Conservation (phyloP, 768 basidiomycete species). For the Collybia mongolica region DNA sequence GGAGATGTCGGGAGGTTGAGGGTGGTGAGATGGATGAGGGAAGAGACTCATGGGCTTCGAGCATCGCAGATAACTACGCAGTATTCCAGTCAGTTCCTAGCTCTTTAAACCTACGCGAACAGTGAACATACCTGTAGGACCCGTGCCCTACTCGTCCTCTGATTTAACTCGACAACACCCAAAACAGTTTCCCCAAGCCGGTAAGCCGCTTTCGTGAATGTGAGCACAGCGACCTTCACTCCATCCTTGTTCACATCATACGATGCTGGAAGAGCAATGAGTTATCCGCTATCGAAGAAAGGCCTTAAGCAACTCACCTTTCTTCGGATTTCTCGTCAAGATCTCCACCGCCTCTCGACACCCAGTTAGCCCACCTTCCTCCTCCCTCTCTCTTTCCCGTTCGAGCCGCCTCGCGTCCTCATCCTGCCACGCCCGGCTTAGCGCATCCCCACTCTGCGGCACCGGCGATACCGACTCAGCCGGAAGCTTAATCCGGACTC, state of each 20-base stretch:
- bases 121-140: constrained; percentile 74
- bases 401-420: constrained; percentile 30
- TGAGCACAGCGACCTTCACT: constrained; percentile 84
- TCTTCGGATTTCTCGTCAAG: constrained; percentile 84
- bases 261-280: constrained; percentile 53
- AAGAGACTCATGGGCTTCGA: constrained; percentile 86
- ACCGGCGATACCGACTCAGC: constrained; percentile 21
- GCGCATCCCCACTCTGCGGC: constrained; percentile 17
- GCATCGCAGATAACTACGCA: constrained; percentile 76
- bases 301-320: constrained; percentile 50
- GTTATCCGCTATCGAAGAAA: background rate
- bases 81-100: background rate
- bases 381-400: constrained; percentile 33
- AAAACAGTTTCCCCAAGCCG: constrained; percentile 89
- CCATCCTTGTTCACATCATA: constrained; percentile 97
- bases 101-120: background rate
- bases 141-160: constrained; percentile 60
- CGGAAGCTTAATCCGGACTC: constrained; percentile 23
- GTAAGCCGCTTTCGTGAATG: constrained; percentile 89
- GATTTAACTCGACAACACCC: constrained; percentile 88
- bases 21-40: constrained; percentile 58
- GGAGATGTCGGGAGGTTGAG: constrained; percentile 49
- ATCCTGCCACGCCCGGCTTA: constrained; percentile 19
- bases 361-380: constrained; percentile 48
- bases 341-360: constrained; percentile 90